Percentiles rank a stretch among this genome's conserved stretches.
Conservation (phyloP, 73 alveolate species). For the Loxodes magnus region DNA sequence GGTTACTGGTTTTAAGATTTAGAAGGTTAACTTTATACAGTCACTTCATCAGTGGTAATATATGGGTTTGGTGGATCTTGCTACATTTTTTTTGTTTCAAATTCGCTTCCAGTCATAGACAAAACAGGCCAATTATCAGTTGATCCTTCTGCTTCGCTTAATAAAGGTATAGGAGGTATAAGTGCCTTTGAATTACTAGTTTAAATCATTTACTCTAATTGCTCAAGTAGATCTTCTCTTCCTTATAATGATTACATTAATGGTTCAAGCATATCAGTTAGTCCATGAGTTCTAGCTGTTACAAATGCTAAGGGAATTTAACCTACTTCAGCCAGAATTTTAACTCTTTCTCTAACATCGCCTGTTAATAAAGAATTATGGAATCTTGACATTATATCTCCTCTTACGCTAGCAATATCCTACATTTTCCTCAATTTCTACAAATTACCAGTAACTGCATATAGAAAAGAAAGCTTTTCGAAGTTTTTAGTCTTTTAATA, state of each 20-base stretch:
- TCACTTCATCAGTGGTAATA: neutral
- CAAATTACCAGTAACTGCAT: constrained; percentile 62
- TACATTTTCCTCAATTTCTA: constrained; percentile 58
- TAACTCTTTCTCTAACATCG: constrained; percentile 53
- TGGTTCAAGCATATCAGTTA: constrained; percentile 30
- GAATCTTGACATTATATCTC: constrained; percentile 47
- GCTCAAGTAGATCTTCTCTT: constrained; percentile 6
- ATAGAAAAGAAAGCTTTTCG: constrained; percentile 76
- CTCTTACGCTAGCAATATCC: constrained; percentile 39
- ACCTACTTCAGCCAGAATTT: constrained; percentile 61
- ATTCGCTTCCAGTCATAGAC: neutral
- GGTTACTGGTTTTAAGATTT: neutral
- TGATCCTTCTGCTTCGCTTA: neutral
- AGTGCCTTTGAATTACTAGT: neutral
- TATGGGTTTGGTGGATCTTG: constrained; percentile 10
- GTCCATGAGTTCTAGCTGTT: constrained; percentile 49
- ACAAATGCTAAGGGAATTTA: constrained; percentile 66
- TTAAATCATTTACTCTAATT: constrained; percentile 6
- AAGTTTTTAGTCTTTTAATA: constrained; percentile 65
- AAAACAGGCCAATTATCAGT: constrained; percentile 7
- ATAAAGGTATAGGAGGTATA: constrained; percentile 1
- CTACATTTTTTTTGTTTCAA: neutral
- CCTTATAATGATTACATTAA: constrained; percentile 22
- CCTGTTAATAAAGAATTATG: constrained; percentile 57
- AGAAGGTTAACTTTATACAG: no score